Base-by-base conservation (phyloP, 768 basidiomycete species). In the Goffeauzyma gilvescens region DNA sequence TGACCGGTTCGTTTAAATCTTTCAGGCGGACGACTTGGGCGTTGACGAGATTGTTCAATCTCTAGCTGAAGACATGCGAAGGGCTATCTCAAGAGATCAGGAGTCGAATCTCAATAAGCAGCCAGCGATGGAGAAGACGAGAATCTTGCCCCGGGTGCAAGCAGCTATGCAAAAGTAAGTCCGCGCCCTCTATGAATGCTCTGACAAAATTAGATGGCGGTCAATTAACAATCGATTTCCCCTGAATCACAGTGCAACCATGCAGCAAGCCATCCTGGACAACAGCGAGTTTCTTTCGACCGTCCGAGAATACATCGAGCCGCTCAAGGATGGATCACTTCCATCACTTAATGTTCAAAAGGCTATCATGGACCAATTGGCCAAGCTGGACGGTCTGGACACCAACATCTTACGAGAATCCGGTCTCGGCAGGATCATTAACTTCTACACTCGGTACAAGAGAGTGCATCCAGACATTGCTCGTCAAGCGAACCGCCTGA, bases 401-500 rank as follows among this genome's bases (percentile, higher is more conserved):
- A 24, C 36, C 9, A 38, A 38, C 5, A 21, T 83, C 5, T 77
- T 98, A 53, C 90, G 89, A 60, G 84, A 90, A 59, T 82, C 82
- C 1, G 76, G 78, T 0, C 71, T 98, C 4, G 93, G 93, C 13
- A 78, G 79, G 45, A 72, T 96, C 52, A 70, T 96, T 28, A 67
- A 90, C 22, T 96, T 96, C 66, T 98, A 98, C 70, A 90, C 87
- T 18, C 87, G 87, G 58, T 83, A 80, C 70, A 84, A 80, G 61
- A 79, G 85, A 33, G 85, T 86, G 35, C 78, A 79, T 4, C 72
- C 80, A 0, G 76, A 79, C 40, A 78, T 98, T 42, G 65, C 69
- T n/a, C 76, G 82, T 41, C 74, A 75, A 32, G 89, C 90, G 8
- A 73, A 78, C 48, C 75, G 79, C 37, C 79, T 98, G 45, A 76